Evolutionary conservation across 2,329 filamentous ascomycete species (phyloP), one percentile per base, ranked within the genome.

Genomic region (Thielaviopsis populi): DNA sequence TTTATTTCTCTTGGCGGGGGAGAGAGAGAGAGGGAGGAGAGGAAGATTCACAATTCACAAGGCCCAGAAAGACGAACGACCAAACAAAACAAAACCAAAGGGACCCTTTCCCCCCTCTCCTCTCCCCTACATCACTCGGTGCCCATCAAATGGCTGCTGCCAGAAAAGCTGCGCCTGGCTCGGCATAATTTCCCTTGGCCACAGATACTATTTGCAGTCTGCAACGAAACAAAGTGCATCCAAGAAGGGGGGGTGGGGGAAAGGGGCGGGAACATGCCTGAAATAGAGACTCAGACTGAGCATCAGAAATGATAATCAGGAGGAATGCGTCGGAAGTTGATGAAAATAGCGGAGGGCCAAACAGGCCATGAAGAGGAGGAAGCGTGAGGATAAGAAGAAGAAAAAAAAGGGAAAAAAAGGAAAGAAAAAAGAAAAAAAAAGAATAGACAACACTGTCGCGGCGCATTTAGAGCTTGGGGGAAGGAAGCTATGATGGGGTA

Each of bases 1-100:
- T 53, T 41, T n/a, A n/a, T 33, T 37, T 54, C n/a, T 63, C 61
- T 63, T 63, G 50, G 59, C 59, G 22, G 53, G 53, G 27, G 53
- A 56, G 27, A n/a, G 53, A 19, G 17, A 37, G 30, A 22, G 17
- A 56, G 53, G 27, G 50, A 22, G 53, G 13, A 17, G 10, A 11
- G 50, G n/a, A 19, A 30, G 24, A 15, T 17, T 30, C 1, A 54
- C 22, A n/a, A 30, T 27, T 33, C 27, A 15, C 42, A 46, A 8
- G 27, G 50, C 50, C 50, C 27, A 30, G 22, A 33, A 30, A 30
- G 53, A n/a, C 24, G 19, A 13, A 53, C 15, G 27, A n/a, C 53
- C 27, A 56, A 56, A 56, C 53, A n/a, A 30, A 37, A 37, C 11
- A 56, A 33, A 27, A 22, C 53, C 17, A 17, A 46, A 37, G 53